phyloP scores from a whole-genome alignment of 2,329 filamentous ascomycete genomes.

The Fusarium subtropicale region DNA sequence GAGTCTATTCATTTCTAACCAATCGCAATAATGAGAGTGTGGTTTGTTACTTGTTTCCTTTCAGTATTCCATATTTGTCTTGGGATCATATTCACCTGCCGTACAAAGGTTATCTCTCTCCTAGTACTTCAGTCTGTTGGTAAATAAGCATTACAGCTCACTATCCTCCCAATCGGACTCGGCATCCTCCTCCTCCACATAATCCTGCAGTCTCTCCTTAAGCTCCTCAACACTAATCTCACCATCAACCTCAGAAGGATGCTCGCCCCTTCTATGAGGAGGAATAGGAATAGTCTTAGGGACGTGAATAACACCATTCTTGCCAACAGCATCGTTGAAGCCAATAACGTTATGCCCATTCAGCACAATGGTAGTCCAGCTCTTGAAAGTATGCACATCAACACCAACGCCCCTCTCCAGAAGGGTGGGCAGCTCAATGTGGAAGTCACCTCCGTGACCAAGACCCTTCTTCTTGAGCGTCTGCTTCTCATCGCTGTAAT shows the following conservation, averaged over 20 bases:
- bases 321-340: constrained; percentile 76
- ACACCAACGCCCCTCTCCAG: constrained; percentile 75
- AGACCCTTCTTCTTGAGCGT: constrained; percentile 42
- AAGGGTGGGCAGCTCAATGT: constrained; percentile 79
- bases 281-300: constrained; percentile 80
- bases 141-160: constrained; percentile 18
- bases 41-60: not conserved
- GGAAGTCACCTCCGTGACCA: constrained; percentile 51
- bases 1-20: not conserved
- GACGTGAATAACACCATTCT: constrained; percentile 86
- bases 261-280: constrained; percentile 62
- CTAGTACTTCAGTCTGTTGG: too few relatives aligned
- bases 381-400: constrained; percentile 76
- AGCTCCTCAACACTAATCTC: constrained; percentile 49
- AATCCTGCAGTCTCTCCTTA: constrained; percentile 46
- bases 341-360: constrained; percentile 77
- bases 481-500: constrained; percentile 55
- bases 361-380: constrained; percentile 77
- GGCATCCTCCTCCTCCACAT: constrained; percentile 36
- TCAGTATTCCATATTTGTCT: not conserved
- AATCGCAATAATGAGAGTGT: not conserved
- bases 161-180: constrained; percentile 7
- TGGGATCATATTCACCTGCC: not conserved
- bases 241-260: constrained; percentile 15
- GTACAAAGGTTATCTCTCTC: not conserved